A percentile compares a stretch with the other conserved stretches of the same genome.
These are phyloP conservation scores for Penicillium canescens DNA, from an alignment of 495 filamentous ascomycete species.

Conservation along the genomic window DNA sequence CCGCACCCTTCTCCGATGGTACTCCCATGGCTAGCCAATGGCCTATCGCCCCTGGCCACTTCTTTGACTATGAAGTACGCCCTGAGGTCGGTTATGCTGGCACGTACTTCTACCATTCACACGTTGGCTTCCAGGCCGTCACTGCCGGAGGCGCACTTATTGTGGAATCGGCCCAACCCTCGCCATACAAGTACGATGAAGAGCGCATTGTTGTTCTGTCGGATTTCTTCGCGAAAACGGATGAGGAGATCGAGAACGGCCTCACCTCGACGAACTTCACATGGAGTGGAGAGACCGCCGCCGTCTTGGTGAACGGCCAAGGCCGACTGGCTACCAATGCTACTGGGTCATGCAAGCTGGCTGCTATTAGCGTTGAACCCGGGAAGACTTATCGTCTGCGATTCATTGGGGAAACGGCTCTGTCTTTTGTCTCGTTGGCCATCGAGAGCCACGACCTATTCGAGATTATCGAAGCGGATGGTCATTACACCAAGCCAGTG, in stretches of 20 bases:
- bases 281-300: conserved; percentile 39
- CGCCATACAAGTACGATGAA: conserved; percentile 54
- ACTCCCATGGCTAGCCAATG: conserved; percentile 54
- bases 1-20: conserved; percentile 58
- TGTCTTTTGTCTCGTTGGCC: conserved; percentile 49
- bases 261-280: conserved; percentile 20
- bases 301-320: conserved; percentile 51
- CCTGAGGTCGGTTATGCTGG: conserved; percentile 50
- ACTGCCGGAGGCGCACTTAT: conserved; percentile 55
- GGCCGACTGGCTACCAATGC: conserved; percentile 30
- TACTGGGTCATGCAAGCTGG: conserved; percentile 42
- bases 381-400: conserved; percentile 59
- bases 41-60: conserved; percentile 58
- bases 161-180: conserved; percentile 41
- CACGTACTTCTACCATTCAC: conserved; percentile 62
- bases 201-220: conserved; percentile 54
- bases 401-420: conserved; percentile 53
- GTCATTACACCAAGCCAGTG: conserved; percentile 52
- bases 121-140: conserved; percentile 56
- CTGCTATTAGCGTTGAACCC: conserved; percentile 54
- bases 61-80: conserved; percentile 62
- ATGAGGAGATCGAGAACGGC: conserved; percentile 40
- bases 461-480: conserved; percentile 56
- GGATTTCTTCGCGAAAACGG: conserved; percentile 51
- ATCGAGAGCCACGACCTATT: conserved; percentile 52